Conservation (phyloP, 169 alveolate species). For the Plasmodium yoelii region DNA sequence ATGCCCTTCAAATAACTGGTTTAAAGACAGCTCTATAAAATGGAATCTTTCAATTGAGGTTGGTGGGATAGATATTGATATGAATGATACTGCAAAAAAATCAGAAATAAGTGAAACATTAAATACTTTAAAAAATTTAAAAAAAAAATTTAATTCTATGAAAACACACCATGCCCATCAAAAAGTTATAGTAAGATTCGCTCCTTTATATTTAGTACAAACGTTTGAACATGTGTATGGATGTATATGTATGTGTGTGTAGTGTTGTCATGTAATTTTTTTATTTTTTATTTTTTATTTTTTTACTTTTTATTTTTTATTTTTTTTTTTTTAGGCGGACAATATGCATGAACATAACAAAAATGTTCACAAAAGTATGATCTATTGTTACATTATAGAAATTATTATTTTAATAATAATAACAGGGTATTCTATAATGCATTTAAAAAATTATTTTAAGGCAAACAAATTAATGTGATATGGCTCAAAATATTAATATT, state of each 20-base stretch:
- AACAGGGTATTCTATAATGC: conserved; percentile 80
- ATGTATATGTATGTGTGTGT: too few relatives aligned
- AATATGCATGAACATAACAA: conserved; percentile 83
- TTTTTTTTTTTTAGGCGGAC: conserved; percentile 69
- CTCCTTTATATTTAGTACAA: too few relatives aligned
- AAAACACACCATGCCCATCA: conserved; percentile 46
- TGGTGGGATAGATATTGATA: conserved; percentile 79
- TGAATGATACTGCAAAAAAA: conserved; percentile 73
- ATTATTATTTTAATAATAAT: conserved; percentile 76
- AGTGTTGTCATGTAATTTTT: too few relatives aligned
- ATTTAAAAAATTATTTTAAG: conserved; percentile 82
- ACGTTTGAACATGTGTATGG: too few relatives aligned
- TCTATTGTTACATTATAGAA: conserved; percentile 80
- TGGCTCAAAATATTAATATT: not conserved
- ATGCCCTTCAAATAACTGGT: conserved; percentile 83
- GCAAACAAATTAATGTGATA: conserved; percentile 80
- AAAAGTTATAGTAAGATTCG: conserved; percentile 31
- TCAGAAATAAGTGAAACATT: conserved; percentile 77
- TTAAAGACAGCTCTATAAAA: conserved; percentile 77
- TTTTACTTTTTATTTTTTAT: conserved; percentile 60
- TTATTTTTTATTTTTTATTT: too few relatives aligned
- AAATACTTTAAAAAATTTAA: conserved; percentile 11
- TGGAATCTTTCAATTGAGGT: conserved; percentile 80
- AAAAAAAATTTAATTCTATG: conserved; percentile 52
- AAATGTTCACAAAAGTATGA: conserved; percentile 79